Evolutionary conservation across 768 basidiomycete genomes (phyloP).

Genomic region (Clitopilus passeckerianus): DNA sequence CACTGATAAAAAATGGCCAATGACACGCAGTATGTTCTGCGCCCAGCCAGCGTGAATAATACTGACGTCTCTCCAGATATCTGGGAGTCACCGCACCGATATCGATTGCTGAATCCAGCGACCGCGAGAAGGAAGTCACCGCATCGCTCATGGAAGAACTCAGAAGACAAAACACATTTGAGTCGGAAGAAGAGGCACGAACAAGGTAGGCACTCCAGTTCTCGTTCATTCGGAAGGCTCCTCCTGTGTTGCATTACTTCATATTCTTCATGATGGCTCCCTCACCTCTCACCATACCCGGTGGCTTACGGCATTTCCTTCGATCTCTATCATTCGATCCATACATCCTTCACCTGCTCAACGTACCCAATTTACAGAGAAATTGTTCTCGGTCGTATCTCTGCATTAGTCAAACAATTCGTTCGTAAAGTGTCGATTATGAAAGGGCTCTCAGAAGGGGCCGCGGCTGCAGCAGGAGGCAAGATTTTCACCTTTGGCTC

Average conservation of each 20-base stretch:
- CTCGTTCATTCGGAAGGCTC: not conserved
- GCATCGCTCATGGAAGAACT: conserved; percentile 88
- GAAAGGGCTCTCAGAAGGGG: conserved; percentile 81
- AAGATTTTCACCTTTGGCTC: conserved; percentile 99
- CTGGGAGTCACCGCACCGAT: conserved; percentile 87
- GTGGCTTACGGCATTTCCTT: too few relatives aligned
- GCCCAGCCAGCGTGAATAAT: not conserved
- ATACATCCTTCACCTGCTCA: conserved; percentile 1
- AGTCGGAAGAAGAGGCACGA: conserved; percentile 82
- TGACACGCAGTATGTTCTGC: conserved; percentile 31
- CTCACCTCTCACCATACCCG: too few relatives aligned
- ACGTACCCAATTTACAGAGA: conserved; percentile 54
- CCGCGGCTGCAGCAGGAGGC: conserved; percentile 87
- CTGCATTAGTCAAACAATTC: conserved; percentile 88
- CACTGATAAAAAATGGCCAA: conserved; percentile 25
- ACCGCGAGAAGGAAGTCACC: conserved; percentile 80
- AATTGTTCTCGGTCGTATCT: conserved; percentile 85
- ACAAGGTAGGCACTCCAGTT: conserved; percentile 54
- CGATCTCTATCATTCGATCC: too few relatives aligned
- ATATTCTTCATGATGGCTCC: too few relatives aligned
- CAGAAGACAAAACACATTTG: conserved; percentile 79
- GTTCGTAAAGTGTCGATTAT: conserved; percentile 77
- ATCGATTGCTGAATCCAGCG: conserved; percentile 66
- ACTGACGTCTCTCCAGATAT: conserved; percentile 40
- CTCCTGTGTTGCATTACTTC: not conserved